Evolutionary conservation across 495 filamentous ascomycete species (phyloP), one percentile per base, ranked within the genome.

Genomic region (Penicillium alfredii): DNA sequence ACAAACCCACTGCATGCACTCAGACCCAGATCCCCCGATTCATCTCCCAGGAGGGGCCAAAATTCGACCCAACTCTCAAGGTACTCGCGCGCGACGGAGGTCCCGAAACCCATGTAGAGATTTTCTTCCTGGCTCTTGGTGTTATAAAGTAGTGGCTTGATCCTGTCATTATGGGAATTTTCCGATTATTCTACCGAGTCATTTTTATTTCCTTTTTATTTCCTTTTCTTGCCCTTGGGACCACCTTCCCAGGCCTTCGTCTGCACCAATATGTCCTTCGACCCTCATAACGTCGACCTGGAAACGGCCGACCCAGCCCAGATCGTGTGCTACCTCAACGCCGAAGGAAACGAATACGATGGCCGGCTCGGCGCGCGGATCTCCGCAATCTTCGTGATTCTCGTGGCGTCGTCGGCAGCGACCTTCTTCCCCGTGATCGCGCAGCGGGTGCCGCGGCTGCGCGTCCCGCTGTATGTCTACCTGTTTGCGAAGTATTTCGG

Each of bases 401-500:
- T 68, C 4, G 30, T 66, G 23, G 38, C 60, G 35, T 69, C 67
- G 17, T 52, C 47, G 1, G 20, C 35, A 46, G 68, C 68, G 4
- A 72, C 78, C 9, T 64, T 84, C 43, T 73, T 87, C 27, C 86
- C 86, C 5, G 69, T 88, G 15, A 50, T 77, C 30, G 76, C 86
- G 6, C 68, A 71, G 14, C 64, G 76, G 12, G 52, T 69, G 9
- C 65, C 64, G 11, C 63, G 64, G 4, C 44, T 86, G 32, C 74
- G 61, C n/a, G 66, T 86, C 2, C 84, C 81, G 1, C 61, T 69
- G 12, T 71, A 71, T 36, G 74, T 76, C 8, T 89, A 85, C 60
- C 82, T 90, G 42, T 70, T 88, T 30, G 79, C 79, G 6, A 80
- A 78, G 33, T 84, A 83, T 56, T 82, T 86, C 41, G 81, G 82